Conservation (phyloP, 2,329 filamentous ascomycete species). For the Fusarium goolgardi region DNA sequence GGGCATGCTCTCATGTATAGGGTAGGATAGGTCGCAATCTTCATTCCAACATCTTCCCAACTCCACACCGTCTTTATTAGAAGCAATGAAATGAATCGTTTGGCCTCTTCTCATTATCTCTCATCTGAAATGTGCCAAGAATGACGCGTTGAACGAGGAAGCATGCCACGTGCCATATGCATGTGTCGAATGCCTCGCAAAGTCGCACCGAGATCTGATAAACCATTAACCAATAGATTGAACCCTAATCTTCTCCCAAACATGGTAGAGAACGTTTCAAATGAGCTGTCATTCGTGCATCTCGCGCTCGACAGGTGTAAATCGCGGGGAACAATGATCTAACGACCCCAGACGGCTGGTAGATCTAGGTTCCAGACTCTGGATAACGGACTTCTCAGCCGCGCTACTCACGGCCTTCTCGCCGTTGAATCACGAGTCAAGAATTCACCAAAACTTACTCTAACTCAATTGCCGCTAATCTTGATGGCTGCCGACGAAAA, state of each 20-base stretch:
- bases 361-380: not conserved
- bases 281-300: not conserved
- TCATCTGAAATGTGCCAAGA: not conserved
- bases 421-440: not conserved
- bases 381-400: not conserved
- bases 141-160: not conserved
- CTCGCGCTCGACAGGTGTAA: not conserved
- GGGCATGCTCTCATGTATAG: not conserved
- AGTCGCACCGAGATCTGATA: not conserved
- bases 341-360: not conserved
- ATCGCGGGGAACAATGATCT: constrained; percentile 4
- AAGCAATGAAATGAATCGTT: not conserved
- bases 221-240: not conserved
- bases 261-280: not conserved
- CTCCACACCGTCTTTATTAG: not conserved
- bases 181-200: not conserved
- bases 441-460: not conserved
- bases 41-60: not conserved
- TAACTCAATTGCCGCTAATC: not conserved
- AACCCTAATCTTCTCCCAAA: not conserved
- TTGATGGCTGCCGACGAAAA: not conserved
- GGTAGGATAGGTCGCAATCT: not conserved
- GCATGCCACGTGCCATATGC: too few species aligned
- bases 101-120: not conserved
- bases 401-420: constrained; percentile 1